phyloP scores from a whole-genome alignment of 75 land plant species.

The Pinus albicaulis region DNA sequence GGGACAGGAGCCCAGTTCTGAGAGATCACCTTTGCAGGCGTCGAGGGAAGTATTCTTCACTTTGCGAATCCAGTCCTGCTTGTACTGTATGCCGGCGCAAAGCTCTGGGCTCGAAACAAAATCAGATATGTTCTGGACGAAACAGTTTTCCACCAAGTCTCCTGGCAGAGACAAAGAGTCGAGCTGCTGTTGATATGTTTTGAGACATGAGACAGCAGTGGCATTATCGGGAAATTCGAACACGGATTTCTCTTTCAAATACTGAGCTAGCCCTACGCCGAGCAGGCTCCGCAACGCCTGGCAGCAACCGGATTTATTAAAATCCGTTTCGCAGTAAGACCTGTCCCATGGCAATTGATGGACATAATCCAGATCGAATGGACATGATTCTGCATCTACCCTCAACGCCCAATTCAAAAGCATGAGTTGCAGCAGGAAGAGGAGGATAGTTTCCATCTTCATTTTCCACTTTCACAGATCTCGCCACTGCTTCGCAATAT shows the following conservation, averaged over 20 bases:
- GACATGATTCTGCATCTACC: neutral
- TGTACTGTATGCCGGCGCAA: conserved; percentile 52
- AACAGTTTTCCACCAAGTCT: conserved; percentile 27
- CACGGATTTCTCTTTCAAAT: conserved; percentile 39
- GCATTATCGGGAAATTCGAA: conserved; percentile 54
- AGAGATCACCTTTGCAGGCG: conserved; percentile 53
- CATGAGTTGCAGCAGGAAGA: no score
- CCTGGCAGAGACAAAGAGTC: conserved; percentile 11
- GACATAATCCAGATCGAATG: neutral
- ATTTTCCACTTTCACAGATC: no score
- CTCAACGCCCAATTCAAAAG: no score
- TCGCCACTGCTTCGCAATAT: no score
- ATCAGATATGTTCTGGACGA: conserved; percentile 12
- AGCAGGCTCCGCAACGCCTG: conserved; percentile 37
- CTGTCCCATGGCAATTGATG: neutral
- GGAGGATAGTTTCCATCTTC: no score
- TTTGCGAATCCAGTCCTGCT: conserved; percentile 27
- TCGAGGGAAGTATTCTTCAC: conserved; percentile 35
- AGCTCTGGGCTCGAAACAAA: conserved; percentile 32
- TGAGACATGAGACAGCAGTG: conserved; percentile 43
- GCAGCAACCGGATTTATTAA: conserved; percentile 34
- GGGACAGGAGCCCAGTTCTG: conserved; percentile 34
- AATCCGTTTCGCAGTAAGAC: neutral
- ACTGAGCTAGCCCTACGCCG: conserved; percentile 51
- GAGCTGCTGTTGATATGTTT: conserved; percentile 15